Conservation (phyloP, 768 basidiomycete species). For the Tubosaeta sp. region DNA sequence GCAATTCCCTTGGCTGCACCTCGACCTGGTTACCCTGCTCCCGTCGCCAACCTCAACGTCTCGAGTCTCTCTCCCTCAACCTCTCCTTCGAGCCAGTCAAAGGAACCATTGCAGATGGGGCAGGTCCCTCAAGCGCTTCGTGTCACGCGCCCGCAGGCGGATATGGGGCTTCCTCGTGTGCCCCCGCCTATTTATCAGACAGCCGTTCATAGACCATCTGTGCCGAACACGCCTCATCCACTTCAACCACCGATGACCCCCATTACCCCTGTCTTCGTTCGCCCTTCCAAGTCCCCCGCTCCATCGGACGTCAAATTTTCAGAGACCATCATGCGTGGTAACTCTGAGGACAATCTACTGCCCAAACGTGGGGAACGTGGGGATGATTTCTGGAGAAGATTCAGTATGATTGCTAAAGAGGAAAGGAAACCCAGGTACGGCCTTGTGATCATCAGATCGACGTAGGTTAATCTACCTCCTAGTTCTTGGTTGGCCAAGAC, state of each 20-base stretch:
- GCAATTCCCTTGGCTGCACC: conserved; percentile 58
- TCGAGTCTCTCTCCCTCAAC: conserved; percentile 44
- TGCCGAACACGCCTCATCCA: conserved; percentile 63
- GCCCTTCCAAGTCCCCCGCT: conserved; percentile 43
- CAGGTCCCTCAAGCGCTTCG: conserved; percentile 28
- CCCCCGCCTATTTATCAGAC: conserved; percentile 33
- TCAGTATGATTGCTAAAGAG: conserved; percentile 77
- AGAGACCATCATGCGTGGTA: conserved; percentile 60
- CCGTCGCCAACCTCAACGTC: conserved; percentile 61
- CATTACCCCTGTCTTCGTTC: conserved; percentile 72
- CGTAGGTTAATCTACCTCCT: not conserved
- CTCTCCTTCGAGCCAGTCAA: conserved; percentile 25
- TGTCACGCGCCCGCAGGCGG: conserved; percentile 15
- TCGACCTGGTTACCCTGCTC: conserved; percentile 69
- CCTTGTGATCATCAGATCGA: not conserved
- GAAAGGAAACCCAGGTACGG: conserved; percentile 51
- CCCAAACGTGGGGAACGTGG: conserved; percentile 68
- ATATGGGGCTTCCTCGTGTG: conserved; percentile 21
- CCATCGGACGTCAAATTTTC: conserved; percentile 47
- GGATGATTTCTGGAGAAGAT: conserved; percentile 84
- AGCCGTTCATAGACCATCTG: conserved; percentile 26
- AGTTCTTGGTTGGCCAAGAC: conserved; percentile 72
- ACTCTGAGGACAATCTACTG: conserved; percentile 62
- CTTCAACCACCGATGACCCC: conserved; percentile 74
- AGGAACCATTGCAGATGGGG: conserved; percentile 25